phyloP scores from a whole-genome alignment of 305 asterid genomes.

The Fraxinus ornus region DNA sequence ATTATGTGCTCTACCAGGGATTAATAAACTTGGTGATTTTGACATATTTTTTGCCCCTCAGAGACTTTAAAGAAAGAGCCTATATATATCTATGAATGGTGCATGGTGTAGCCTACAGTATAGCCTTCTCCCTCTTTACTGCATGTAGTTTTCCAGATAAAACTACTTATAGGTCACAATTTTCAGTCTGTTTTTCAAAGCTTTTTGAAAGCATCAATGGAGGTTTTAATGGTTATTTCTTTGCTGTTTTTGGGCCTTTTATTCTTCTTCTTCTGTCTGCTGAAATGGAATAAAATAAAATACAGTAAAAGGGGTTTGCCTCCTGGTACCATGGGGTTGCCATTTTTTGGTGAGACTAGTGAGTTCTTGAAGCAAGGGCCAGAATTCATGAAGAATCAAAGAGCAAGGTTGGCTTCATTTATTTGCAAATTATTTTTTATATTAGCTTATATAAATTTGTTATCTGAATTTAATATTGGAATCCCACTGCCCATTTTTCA shows the following conservation, averaged over 20 bases:
- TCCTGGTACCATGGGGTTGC: constrained; percentile 61
- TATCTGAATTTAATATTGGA: background rate
- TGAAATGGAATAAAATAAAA: constrained; percentile 41
- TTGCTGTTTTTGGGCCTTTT: constrained; percentile 12
- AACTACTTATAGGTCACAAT: background rate
- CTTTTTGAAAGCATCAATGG: constrained; percentile 37
- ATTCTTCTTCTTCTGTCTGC: constrained; percentile 17
- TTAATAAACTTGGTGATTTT: too few relatives aligned
- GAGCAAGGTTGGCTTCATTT: constrained; percentile 30
- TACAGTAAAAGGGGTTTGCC: constrained; percentile 38
- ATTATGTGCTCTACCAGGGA: too few relatives aligned
- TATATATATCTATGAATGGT: constrained; percentile 26
- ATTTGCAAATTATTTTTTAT: background rate
- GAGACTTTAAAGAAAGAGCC: constrained; percentile 36
- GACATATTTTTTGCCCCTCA: constrained; percentile 38
- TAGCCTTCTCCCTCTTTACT: constrained; percentile 10
- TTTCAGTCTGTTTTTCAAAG: constrained; percentile 5
- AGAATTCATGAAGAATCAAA: constrained; percentile 37
- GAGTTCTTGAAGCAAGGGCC: constrained; percentile 53
- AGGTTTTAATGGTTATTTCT: constrained; percentile 26
- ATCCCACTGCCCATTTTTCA: background rate
- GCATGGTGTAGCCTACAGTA: constrained; percentile 29
- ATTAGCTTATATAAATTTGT: background rate
- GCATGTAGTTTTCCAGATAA: constrained; percentile 3
- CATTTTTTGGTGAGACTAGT: constrained; percentile 50